These are phyloP conservation scores for Xylaria flabelliformis DNA, from an alignment of 495 filamentous ascomycete genomes.

Conservation along the genomic window DNA sequence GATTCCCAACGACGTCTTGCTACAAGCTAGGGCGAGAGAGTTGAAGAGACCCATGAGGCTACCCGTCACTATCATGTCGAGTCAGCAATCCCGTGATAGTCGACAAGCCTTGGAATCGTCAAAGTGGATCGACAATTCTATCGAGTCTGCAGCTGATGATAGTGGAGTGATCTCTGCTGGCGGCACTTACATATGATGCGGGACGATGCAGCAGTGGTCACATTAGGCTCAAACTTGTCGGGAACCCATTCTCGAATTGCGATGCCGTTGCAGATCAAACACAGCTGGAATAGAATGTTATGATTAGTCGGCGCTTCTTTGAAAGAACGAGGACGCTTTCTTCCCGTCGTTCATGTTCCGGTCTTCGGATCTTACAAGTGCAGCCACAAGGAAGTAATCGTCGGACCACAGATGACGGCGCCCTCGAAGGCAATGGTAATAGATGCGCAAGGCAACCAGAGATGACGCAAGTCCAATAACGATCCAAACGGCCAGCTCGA, in stretches of 20 bases:
- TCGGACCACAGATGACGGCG: constrained; percentile 25
- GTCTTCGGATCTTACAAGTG: constrained; percentile 14
- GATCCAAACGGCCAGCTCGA: constrained; percentile 18
- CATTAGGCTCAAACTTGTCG: constrained; percentile 26
- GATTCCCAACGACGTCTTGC: constrained; percentile 27
- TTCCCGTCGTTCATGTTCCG: neutral
- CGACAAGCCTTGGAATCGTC: neutral
- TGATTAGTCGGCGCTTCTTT: neutral
- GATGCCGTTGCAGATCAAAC: constrained; percentile 14
- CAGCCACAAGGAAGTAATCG: constrained; percentile 25
- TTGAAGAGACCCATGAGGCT: constrained; percentile 29
- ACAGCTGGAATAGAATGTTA: neutral
- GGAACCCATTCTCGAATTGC: constrained; percentile 21
- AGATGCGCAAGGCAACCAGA: constrained; percentile 17
- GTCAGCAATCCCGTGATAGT: neutral
- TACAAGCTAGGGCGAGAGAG: constrained; percentile 22
- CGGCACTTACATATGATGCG: constrained; percentile 10
- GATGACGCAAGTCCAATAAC: neutral
- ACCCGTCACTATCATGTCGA: constrained; percentile 12
- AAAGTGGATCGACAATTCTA: neutral
- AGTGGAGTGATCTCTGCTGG: neutral
- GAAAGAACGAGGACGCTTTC: neutral
- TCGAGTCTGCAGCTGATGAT: too few species aligned
- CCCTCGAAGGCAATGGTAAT: constrained; percentile 20
- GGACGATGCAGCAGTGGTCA: constrained; percentile 4